Evolutionary conservation across 108 stramenopile genomes (phyloP).

Genomic region (Pseudonitzschia pungens): DNA sequence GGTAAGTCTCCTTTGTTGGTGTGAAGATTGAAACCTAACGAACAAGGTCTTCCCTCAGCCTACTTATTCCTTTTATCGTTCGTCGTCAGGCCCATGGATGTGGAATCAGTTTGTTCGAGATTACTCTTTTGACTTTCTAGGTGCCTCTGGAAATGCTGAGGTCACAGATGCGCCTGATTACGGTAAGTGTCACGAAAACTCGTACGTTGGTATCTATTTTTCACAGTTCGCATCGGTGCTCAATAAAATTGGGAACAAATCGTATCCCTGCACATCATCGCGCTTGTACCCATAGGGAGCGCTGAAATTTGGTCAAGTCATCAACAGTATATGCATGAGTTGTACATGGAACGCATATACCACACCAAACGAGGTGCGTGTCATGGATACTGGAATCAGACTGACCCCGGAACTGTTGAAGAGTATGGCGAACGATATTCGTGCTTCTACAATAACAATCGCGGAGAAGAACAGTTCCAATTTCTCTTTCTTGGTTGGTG

Average conservation of each 20-base stretch:
- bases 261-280: neutral
- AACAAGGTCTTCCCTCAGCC: neutral
- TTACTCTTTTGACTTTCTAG: constrained; percentile 8
- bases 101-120: constrained; percentile 13
- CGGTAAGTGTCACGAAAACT: neutral
- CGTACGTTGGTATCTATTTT: neutral
- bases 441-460: constrained; percentile 17
- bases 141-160: constrained; percentile 20
- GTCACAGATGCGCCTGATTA: constrained; percentile 13
- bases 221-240: neutral
- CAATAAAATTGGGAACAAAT: neutral
- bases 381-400: constrained; percentile 15
- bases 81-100: neutral
- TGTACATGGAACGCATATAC: constrained; percentile 24
- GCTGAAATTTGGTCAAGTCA: constrained; percentile 15
- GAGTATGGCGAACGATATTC: constrained; percentile 20
- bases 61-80: neutral
- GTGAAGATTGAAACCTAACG: neutral
- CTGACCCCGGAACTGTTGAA: constrained; percentile 14
- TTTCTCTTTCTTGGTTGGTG: constrained; percentile 23
- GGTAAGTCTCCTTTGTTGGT: neutral
- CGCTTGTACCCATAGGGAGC: neutral
- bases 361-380: constrained; percentile 15
- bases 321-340: constrained; percentile 12
- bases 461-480: constrained; percentile 8